Evolutionary conservation across 1,139 yeast genomes (phyloP).

Genomic region (Kodamaea sp.): DNA sequence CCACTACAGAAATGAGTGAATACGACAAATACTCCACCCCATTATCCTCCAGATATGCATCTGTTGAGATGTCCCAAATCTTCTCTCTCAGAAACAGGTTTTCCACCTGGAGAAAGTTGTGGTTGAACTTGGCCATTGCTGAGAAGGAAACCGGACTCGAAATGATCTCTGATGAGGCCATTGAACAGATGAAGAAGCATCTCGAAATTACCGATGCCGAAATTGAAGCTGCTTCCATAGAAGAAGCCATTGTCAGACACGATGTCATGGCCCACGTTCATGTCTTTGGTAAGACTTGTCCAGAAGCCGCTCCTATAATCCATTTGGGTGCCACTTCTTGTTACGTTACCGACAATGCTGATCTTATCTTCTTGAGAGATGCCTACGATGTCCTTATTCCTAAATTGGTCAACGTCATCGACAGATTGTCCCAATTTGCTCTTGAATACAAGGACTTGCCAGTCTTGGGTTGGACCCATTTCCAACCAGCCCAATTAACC

Average conservation of each 20-base stretch:
- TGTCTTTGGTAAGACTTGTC: conserved; percentile 87
- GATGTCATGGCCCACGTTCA: conserved; percentile 99
- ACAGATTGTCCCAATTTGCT: conserved; percentile 87
- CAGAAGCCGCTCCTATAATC: conserved; percentile 96
- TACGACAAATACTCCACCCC: conserved; percentile 86
- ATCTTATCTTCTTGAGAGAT: conserved; percentile 90
- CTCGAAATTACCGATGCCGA: conserved; percentile 89
- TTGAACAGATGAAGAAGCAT: conserved; percentile 78
- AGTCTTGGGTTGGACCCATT: conserved; percentile 98
- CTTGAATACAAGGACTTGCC: conserved; percentile 92
- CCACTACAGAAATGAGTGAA: conserved; percentile 23
- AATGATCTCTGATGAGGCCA: conserved; percentile 86
- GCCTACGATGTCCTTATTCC: conserved; percentile 93
- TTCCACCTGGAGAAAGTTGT: conserved; percentile 97
- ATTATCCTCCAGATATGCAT: conserved; percentile 93
- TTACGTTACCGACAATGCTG: conserved; percentile 97
- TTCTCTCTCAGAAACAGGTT: conserved; percentile 93
- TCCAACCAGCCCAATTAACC: conserved; percentile 98
- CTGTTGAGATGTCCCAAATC: conserved; percentile 92
- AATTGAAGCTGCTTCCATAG: conserved; percentile 82
- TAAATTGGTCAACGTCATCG: conserved; percentile 91
- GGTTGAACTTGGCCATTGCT: conserved; percentile 95
- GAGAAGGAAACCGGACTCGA: conserved; percentile 87
- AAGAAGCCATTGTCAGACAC: conserved; percentile 97
- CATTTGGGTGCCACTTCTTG: conserved; percentile 99